A percentile compares a stretch with the other conserved stretches of the same genome.
Conservation (phyloP, 176 grass and related monocot species). For the Lolium rigidum region DNA sequence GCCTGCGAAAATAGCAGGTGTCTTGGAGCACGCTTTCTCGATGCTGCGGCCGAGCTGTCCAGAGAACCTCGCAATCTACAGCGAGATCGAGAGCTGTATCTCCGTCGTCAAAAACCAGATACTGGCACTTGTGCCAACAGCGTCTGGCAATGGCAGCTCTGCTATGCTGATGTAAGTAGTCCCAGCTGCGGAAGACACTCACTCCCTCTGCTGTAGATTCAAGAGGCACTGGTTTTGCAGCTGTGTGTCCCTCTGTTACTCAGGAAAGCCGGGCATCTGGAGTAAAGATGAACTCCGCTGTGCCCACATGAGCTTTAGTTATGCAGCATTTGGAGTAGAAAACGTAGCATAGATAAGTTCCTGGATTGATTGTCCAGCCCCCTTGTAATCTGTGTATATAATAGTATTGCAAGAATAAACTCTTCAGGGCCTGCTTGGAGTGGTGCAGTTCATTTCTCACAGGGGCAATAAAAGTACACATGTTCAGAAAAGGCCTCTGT, state of each 20-base stretch:
- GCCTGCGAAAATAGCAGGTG: conserved; percentile 42
- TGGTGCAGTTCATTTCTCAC: neutral
- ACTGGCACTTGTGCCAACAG: conserved; percentile 71
- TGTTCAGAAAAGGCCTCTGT: neutral
- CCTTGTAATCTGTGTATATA: conserved; percentile 46
- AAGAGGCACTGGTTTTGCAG: neutral
- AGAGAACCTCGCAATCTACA: conserved; percentile 56
- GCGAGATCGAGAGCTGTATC: conserved; percentile 61
- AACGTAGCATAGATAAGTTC: conserved; percentile 18
- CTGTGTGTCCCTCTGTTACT: neutral
- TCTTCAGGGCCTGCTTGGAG: neutral
- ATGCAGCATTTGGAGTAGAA: conserved; percentile 16
- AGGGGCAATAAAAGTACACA: neutral
- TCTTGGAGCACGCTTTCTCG: conserved; percentile 53
- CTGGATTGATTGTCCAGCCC: conserved; percentile 11
- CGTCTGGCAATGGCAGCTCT: conserved; percentile 33
- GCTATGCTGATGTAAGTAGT: conserved; percentile 40
- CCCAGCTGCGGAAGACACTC: neutral
- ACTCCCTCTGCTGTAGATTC: neutral
- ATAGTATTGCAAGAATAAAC: conserved; percentile 17
- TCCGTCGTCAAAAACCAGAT: conserved; percentile 63
- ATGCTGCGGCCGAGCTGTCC: conserved; percentile 60
- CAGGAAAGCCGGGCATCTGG: conserved; percentile 2
- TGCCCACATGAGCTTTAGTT: conserved; percentile 24
- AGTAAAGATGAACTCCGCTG: neutral